Evolutionary conservation across 352 stramenopile species (phyloP), one percentile per base, ranked within the genome.

Genomic region (Globisporangium megalacanthum): DNA sequence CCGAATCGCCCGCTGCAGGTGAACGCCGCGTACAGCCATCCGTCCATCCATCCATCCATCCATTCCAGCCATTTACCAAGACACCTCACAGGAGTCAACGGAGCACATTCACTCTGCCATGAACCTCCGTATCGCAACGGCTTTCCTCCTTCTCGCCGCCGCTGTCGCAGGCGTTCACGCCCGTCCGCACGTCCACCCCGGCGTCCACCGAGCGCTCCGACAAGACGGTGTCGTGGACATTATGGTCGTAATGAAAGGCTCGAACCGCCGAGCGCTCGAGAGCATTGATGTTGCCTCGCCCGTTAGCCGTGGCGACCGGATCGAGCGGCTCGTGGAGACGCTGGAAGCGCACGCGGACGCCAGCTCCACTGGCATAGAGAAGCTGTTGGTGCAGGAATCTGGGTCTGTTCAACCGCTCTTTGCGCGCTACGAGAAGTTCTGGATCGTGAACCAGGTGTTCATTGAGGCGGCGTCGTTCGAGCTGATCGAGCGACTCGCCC

Each of bases 361-460:
- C 19, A 52, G 52, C 45, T 25, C 57, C 44, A 33, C 37, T 5
- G 14, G 42, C 2, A 49, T 68, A 11, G 53, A 51, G 25, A 58
- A 65, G 60, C 22, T 60, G 19, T 39, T 68, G 14, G 22, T 14
- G 17, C 25, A 59, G 9, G 60, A 68, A 20, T 57, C 51, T 4
- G 50, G 20, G 25, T 47, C 46, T 0, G 50, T 35, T 35, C 48
- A 57, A 39, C 59, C 56, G 10, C 36, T 66, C 37, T 70, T 59
- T 48, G 17, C 48, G 20, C 49, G 39, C 25, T 61, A 56, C 19
- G 29, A 72, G 65, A 42, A 51, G 49, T 69, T 70, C 48, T 73
- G 66, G 66, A 68, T 73, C 62, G 49, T 50, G 17, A 70, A 67
- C 58, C 57, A 67, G 54, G 49, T 70, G 45, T 68, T 47, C 35